phyloP scores from a whole-genome alignment of 257 asterid genomes.

The Solanum pennellii region DNA sequence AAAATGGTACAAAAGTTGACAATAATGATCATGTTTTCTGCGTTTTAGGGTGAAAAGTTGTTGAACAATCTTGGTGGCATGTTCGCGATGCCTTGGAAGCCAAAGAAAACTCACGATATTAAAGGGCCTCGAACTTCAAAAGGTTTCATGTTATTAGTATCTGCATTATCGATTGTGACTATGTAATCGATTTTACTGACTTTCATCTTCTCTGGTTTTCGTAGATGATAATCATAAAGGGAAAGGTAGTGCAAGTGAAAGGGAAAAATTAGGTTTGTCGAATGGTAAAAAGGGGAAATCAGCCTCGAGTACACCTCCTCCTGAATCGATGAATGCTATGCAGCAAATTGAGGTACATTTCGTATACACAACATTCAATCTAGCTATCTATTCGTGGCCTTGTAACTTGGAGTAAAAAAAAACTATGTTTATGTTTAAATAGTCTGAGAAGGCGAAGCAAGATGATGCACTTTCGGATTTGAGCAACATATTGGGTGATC shows the following conservation, averaged over 20 bases:
- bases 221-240: slow-evolving; percentile 45
- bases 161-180: not conserved
- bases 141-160: slow-evolving; percentile 22
- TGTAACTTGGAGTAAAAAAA: not conserved
- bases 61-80: slow-evolving; percentile 89
- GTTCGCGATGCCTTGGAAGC: slow-evolving; percentile 95
- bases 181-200: not conserved
- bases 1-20: not conserved
- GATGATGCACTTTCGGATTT: slow-evolving; percentile 73
- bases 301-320: slow-evolving; percentile 45
- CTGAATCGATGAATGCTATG: slow-evolving; percentile 68
- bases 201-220: not conserved
- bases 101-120: slow-evolving; percentile 59
- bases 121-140: slow-evolving; percentile 57
- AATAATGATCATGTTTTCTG: not conserved
- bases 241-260: slow-evolving; percentile 45
- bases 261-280: slow-evolving; percentile 63
- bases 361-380: not conserved
- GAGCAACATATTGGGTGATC: slow-evolving; percentile 61
- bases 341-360: slow-evolving; percentile 62
- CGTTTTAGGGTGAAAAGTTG: slow-evolving; percentile 76
- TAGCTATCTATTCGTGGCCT: not conserved
- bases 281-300: slow-evolving; percentile 26
- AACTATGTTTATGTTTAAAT: not conserved
- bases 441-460: slow-evolving; percentile 84